Base-by-base conservation (phyloP, 2,329 filamentous ascomycete genomes). In the Hirsutella thompsonii region DNA sequence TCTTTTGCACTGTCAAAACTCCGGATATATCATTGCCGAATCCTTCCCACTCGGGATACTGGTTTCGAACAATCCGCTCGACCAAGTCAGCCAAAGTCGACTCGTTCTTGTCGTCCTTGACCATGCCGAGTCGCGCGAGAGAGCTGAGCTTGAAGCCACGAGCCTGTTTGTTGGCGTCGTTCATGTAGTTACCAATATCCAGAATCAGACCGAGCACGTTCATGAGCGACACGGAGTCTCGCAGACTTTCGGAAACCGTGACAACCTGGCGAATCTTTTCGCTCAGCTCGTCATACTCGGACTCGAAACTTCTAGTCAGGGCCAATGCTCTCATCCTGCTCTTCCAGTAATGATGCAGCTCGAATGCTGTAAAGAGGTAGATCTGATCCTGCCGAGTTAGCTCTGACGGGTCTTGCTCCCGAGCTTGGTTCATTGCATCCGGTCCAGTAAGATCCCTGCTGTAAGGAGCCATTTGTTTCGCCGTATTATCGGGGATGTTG, bases 101-200 rank as follows among this genome's bases (percentile, higher is more conserved):
- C 61, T 96, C 84, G 61, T 98, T 98, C 73, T 95, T 95, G 68
- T 94, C 88, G 57, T 98, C 92, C 67, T 98, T 98, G 56, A 96
- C 86, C 89, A 98, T 96, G 46, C 83, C 89, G 42, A 98, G 69
- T 42, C 92, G 80, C 21, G 86, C 85, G 38, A 98, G 79, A 5
- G 92, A 95, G 56, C 88, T 92, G 13, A 98, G 77, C 68, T 98
- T 98, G 80, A 98, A 98, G 47, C 92, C 92, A 43, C 83, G 85
- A 4, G 92, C 92, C 64, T 96, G 92, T 67, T 98, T 98, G 66
- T 95, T 96, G 42, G 89, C 83, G 58, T 96, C 92, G 69, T 98
- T 98, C 92, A 98, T 98, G 72, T 94, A 98, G 63, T 98, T 98
- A 61, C 92, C 92, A 55, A 98, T 94, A 60, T 95, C 90, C 53